Evolutionary conservation across 2,329 filamentous ascomycete genomes (phyloP).

Genomic region (Fusarium odoratissimum): DNA sequence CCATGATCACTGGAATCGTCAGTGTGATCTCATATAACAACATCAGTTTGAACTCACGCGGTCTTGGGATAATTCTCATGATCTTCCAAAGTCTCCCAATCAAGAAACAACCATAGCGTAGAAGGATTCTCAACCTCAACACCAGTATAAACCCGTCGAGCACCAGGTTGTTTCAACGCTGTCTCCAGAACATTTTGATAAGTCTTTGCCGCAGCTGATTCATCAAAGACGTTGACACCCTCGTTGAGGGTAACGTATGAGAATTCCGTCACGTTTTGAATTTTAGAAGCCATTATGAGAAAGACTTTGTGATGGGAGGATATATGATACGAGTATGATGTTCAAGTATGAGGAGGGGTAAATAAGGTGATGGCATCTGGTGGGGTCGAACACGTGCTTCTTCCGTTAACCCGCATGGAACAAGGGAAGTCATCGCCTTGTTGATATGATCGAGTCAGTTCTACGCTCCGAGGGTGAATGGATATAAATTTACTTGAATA

Average conservation of each 20-base stretch:
- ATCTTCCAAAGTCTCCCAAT: constrained; percentile 41
- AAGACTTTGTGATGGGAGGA: not conserved
- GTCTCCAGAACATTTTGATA: constrained; percentile 31
- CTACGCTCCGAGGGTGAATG: accelerated
- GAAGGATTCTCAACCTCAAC: constrained; percentile 42
- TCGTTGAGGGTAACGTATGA: constrained; percentile 34
- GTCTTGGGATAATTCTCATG: constrained; percentile 33
- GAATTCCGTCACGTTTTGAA: constrained; percentile 41
- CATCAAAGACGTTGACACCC: constrained; percentile 27
- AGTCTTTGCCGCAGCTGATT: constrained; percentile 29
- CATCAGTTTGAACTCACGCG: too few species aligned
- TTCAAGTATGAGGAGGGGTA: constrained; percentile 17
- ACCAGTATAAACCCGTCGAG: constrained; percentile 38
- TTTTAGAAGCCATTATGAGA: constrained; percentile 29
- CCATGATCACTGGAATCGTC: too few species aligned
- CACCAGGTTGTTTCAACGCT: constrained; percentile 40
- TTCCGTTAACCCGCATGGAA: constrained; percentile 38
- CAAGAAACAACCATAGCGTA: constrained; percentile 42
- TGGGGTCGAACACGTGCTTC: constrained; percentile 22
- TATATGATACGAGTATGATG: not conserved
- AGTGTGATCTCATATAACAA: too few species aligned
- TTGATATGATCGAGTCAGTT: not conserved
- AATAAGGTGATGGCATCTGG: constrained; percentile 14
- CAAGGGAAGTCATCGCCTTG: constrained; percentile 12
- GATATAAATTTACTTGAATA: accelerated